Base-by-base conservation (phyloP, 495 filamentous ascomycete genomes). In the Margaritispora aquatica region DNA sequence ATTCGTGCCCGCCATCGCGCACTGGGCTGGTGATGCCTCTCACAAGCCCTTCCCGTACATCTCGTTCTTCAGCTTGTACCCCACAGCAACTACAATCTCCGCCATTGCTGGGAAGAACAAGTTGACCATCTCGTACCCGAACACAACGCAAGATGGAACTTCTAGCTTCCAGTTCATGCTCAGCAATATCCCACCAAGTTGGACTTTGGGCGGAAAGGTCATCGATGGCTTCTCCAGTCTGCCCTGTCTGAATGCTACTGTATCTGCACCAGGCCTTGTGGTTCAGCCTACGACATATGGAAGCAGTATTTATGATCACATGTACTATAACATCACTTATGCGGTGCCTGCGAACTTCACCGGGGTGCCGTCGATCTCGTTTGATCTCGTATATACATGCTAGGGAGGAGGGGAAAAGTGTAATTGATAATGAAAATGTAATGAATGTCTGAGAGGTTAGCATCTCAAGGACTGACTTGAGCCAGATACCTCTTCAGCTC, bases 271-370 rank as follows among this genome's bases (percentile, higher is more conserved):
- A 13, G 65, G 67, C 1, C 50, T 71, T 15, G 57, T 60, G 21
- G 34, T 63, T 20, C 61, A 61, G 27, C 61, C 67, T 9, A 63
- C 64, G 11, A 34, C 60, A 9, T 71, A 71, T 57, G 69, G 69
- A 7, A 47, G 57, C 8, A 62, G 55, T 1, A 63, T 71, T 29
- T 64, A 66, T 29, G 63, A 69, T 60, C 66, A 68, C 36, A 51
- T 62, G 31, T 59, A 68, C 51, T 71, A 71, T 27, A 69, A 71
- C 41, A 58, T 71, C 19, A 69, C 69, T 7, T 71, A 69, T 57
- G 60, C 54, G 51, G 69, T 69, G 0, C 65, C 63, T 10, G 57
- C 56, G 10, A 58, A 55, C 20, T 69, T 71, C 36, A 41, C 44
- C 10, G 69, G 69, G 0, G 53, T 55, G 0, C 69, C 69, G 8